These are phyloP conservation scores for Candida gorgasii DNA, from an alignment of 805 yeast genomes.

Conservation along the genomic window DNA sequence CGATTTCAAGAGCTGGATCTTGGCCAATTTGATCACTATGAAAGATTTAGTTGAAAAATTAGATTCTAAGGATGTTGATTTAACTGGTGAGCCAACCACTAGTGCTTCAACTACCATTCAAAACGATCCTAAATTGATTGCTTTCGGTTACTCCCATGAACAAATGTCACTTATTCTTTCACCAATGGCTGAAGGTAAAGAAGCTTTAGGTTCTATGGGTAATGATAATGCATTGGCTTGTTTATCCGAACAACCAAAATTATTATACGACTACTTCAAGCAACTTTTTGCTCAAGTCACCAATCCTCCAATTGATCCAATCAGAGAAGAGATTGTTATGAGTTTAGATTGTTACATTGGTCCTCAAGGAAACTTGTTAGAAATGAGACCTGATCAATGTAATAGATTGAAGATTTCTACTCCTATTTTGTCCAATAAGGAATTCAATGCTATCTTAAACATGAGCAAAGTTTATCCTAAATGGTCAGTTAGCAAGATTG, in stretches of 20 bases:
- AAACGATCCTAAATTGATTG: conserved; percentile 77
- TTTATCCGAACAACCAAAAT: conserved; percentile 86
- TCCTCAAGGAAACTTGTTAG: conserved; percentile 95
- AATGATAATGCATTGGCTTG: conserved; percentile 96
- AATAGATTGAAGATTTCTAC: conserved; percentile 80
- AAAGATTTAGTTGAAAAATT: conserved; percentile 70
- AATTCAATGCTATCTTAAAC: conserved; percentile 72
- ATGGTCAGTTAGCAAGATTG: conserved; percentile 82
- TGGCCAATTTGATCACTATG: conserved; percentile 82
- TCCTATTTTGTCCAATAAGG: conserved; percentile 75
- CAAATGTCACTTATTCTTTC: conserved; percentile 80
- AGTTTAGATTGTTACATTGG: conserved; percentile 95
- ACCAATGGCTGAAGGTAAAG: conserved; percentile 97
- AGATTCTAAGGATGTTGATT: conserved; percentile 34
- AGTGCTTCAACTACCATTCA: conserved; percentile 45
- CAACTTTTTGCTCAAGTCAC: conserved; percentile 98
- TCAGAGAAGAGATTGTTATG: conserved; percentile 95
- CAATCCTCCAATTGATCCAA: conserved; percentile 98
- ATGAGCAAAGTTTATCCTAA: conserved; percentile 76
- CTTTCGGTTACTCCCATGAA: conserved; percentile 94
- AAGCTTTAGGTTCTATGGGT: conserved; percentile 98
- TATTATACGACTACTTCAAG: conserved; percentile 90
- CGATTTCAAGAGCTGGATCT: conserved; percentile 93
- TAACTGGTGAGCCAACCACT: conserved; percentile 6
- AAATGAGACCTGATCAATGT: conserved; percentile 90